These are phyloP conservation scores for Sphagnum fallax DNA, from an alignment of 228 moss, liverwort and hornwort genomes.

Conservation along the genomic window DNA sequence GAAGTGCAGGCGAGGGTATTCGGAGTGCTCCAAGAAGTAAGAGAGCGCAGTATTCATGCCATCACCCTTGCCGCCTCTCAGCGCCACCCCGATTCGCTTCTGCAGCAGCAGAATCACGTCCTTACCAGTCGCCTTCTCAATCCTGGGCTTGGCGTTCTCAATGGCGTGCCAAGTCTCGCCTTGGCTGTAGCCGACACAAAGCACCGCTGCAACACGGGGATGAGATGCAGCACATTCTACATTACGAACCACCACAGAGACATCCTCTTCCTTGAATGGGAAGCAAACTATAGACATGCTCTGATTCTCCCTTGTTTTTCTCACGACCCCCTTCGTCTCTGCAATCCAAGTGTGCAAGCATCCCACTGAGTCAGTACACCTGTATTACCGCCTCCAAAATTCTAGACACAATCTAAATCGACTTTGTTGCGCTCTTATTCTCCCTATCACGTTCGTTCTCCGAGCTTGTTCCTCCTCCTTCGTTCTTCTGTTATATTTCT, in stretches of 20 bases:
- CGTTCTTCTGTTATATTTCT: too few relatives aligned
- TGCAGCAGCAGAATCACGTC: constrained; percentile 19
- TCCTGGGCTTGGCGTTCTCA: constrained; percentile 13
- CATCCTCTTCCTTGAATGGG: constrained; percentile 55
- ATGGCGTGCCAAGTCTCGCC: constrained; percentile 43
- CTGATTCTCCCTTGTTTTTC: constrained; percentile 8
- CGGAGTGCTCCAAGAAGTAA: constrained; percentile 27
- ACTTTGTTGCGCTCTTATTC: too few relatives aligned
- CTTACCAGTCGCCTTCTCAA: constrained; percentile 18
- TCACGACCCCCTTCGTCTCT: too few relatives aligned
- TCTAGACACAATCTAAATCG: too few relatives aligned
- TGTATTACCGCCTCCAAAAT: too few relatives aligned
- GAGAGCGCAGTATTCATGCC: constrained; percentile 43
- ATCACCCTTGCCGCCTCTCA: constrained; percentile 40
- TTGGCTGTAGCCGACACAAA: constrained; percentile 41
- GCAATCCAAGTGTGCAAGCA: too few relatives aligned
- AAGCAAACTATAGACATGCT: constrained; percentile 54
- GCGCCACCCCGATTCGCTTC: constrained; percentile 17
- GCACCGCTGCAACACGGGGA: constrained; percentile 21
- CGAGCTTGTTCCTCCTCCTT: constrained; percentile 2
- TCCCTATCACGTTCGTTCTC: too few relatives aligned
- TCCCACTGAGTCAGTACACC: too few relatives aligned
- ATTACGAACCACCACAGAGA: constrained; percentile 37
- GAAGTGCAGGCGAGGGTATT: constrained; percentile 28
- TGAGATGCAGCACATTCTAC: constrained; percentile 38